phyloP scores from a whole-genome alignment of 306 rosid species.

The Acmispon strigosus region DNA sequence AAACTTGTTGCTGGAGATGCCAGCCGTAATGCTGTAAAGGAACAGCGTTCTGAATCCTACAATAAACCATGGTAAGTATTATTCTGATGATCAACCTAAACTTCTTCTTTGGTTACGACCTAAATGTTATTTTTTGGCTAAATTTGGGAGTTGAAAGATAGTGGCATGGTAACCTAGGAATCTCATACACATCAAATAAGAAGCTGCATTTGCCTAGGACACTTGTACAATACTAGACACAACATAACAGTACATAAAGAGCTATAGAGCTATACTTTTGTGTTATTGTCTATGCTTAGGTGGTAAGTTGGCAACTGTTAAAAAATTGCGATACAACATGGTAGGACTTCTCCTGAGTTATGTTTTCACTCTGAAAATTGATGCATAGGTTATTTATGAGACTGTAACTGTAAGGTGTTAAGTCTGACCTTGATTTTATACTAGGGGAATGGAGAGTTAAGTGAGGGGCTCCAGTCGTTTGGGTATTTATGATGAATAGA shows the following conservation, averaged over 20 bases:
- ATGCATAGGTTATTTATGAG: not conserved
- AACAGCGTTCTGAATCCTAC: slow-evolving; percentile 48
- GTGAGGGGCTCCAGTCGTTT: too few species aligned
- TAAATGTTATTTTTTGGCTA: not conserved
- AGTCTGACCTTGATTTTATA: too few species aligned
- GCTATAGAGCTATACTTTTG: not conserved
- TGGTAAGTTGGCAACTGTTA: not conserved
- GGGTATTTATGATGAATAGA: not conserved
- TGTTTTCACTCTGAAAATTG: not conserved
- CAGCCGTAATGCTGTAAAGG: slow-evolving; percentile 44
- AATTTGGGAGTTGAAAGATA: not conserved
- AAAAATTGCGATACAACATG: not conserved
- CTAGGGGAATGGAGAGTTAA: too few species aligned
- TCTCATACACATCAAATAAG: not conserved
- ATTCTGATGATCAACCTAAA: not conserved
- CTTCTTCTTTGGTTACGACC: not conserved
- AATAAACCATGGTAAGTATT: slow-evolving; percentile 71
- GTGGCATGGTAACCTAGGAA: not conserved
- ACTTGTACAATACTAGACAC: not conserved
- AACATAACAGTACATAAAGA: not conserved
- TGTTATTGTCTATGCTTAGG: not conserved
- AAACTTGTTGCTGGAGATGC: slow-evolving; percentile 69
- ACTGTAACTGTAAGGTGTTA: too few species aligned
- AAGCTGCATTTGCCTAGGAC: not conserved
- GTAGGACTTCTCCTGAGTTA: not conserved